These are phyloP conservation scores for Rhizopus microsporus DNA, from an alignment of 371 early-diverging fungal species.

Conservation along the genomic window DNA sequence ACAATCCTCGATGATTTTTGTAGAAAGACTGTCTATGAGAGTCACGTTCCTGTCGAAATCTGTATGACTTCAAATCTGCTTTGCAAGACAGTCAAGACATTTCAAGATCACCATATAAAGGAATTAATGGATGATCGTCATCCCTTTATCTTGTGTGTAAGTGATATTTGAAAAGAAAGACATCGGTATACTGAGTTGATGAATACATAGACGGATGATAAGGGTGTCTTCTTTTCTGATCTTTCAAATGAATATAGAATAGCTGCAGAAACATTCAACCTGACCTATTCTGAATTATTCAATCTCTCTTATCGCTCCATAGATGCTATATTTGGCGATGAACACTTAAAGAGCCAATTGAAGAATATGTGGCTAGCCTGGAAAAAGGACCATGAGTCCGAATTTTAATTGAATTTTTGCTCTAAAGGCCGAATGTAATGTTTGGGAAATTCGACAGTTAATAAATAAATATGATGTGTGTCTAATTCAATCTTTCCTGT, in stretches of 20 bases:
- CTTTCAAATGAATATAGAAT: slow-evolving; percentile 52
- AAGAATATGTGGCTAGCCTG: slow-evolving; percentile 39
- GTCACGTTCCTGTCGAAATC: slow-evolving; percentile 58
- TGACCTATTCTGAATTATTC: slow-evolving; percentile 41
- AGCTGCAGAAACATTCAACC: slow-evolving; percentile 38
- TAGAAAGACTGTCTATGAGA: slow-evolving; percentile 36
- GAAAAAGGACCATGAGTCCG: slow-evolving; percentile 19
- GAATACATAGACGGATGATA: slow-evolving; percentile 55
- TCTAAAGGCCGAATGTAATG: slow-evolving; percentile 69
- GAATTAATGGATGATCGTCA: slow-evolving; percentile 46
- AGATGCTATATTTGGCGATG: slow-evolving; percentile 50
- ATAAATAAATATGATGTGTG: slow-evolving; percentile 55
- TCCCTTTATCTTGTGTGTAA: slow-evolving; percentile 63
- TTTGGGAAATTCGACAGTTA: slow-evolving; percentile 67
- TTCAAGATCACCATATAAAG: slow-evolving; percentile 59
- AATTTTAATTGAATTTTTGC: slow-evolving; percentile 57
- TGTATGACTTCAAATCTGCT: slow-evolving; percentile 72
- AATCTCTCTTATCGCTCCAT: slow-evolving; percentile 44
- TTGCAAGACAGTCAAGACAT: slow-evolving; percentile 53
- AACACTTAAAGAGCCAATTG: slow-evolving; percentile 31
- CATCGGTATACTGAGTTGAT: background rate
- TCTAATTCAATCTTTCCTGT: slow-evolving; percentile 64
- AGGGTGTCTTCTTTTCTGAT: slow-evolving; percentile 58
- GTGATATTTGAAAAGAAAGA: slow-evolving; percentile 10
- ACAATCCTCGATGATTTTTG: slow-evolving; percentile 48